phyloP scores from a whole-genome alignment of 2,329 filamentous ascomycete genomes.

The Pestalotiopsis sp. region DNA sequence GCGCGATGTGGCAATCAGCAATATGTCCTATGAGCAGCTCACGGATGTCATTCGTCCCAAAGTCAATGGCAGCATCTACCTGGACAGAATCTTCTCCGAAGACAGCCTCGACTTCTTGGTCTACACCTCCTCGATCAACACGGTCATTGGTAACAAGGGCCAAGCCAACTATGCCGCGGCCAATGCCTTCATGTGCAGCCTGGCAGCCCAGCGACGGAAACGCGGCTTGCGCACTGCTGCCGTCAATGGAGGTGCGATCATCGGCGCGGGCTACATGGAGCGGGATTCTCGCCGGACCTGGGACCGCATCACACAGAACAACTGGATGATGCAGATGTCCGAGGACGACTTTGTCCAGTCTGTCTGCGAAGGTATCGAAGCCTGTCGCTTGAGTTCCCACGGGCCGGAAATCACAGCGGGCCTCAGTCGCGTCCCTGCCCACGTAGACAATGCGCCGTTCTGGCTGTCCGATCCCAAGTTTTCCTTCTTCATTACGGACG shows the following conservation, averaged over 20 bases:
- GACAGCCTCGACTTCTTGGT: constrained; percentile 40
- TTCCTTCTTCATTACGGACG: constrained; percentile 17
- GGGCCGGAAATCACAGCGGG: constrained; percentile 24
- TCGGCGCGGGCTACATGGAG: constrained; percentile 20
- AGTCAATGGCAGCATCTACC: constrained; percentile 25
- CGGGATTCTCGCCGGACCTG: constrained; percentile 2
- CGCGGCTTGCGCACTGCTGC: constrained; percentile 44
- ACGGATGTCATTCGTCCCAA: constrained; percentile 24
- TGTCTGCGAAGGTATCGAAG: constrained; percentile 17
- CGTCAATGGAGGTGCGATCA: constrained; percentile 37
- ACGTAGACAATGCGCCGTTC: constrained; percentile 12
- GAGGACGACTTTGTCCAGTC: constrained; percentile 7
- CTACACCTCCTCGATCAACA: constrained; percentile 42
- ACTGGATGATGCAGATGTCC: neutral
- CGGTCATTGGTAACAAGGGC: constrained; percentile 46
- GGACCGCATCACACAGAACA: neutral
- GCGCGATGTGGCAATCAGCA: constrained; percentile 21
- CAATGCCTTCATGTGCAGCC: constrained; percentile 32
- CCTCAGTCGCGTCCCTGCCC: neutral
- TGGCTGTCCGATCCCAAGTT: constrained; percentile 24
- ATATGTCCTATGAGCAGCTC: constrained; percentile 24
- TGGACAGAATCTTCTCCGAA: constrained; percentile 26
- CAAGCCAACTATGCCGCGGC: constrained; percentile 47
- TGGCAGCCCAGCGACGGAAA: constrained; percentile 19
- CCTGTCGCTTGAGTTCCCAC: constrained; percentile 14